Evolutionary conservation across 345 rosid species (phyloP), one percentile per base, ranked within the genome.

Genomic region (Lepidium aucheri): DNA sequence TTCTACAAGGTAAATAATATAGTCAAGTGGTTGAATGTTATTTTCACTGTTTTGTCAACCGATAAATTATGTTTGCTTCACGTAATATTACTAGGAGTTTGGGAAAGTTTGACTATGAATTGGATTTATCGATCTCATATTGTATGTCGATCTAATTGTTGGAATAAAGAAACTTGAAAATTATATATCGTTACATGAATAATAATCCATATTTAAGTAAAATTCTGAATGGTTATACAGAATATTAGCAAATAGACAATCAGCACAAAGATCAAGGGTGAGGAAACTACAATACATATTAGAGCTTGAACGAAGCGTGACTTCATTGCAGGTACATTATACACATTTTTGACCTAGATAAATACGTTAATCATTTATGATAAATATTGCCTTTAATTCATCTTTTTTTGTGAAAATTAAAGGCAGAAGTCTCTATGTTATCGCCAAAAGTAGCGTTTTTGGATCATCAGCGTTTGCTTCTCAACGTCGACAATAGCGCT

Each of bases 241-340:
- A 76, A 91, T 91, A 55, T 74, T 91, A 79, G 98, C 96, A 47
- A 91, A 91, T 70, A 76, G 98, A 55, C 98, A 91, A 73, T 91
- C 98, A 10, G 96, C 98, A 22, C 98, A 91, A 45, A 84, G 96
- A 74, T 91, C 98, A 68, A 80, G 98, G 58, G 98, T 89, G 66
- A 81, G 92, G 75, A 91, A 91, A 78, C 78, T 91, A 24, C 95
- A 89, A 70, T 89, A 91, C 80, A 91, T 91, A 60, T 89, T 95
- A 33, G 96, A 89, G 74, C 96, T 91, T 13, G 96, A 91, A 79
- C 98, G 92, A 1, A 84, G 89, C 70, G 90, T 91, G 33, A 86
- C 85, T 41, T 77, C 95, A 10, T 77, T 91, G 72, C 98, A 91
- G 78, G 98, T 83, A 65, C 36, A 34, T 35, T 40, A 35, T 22